Base-by-base conservation (phyloP, 208 protist species). In the Trypanosoma brucei region DNA sequence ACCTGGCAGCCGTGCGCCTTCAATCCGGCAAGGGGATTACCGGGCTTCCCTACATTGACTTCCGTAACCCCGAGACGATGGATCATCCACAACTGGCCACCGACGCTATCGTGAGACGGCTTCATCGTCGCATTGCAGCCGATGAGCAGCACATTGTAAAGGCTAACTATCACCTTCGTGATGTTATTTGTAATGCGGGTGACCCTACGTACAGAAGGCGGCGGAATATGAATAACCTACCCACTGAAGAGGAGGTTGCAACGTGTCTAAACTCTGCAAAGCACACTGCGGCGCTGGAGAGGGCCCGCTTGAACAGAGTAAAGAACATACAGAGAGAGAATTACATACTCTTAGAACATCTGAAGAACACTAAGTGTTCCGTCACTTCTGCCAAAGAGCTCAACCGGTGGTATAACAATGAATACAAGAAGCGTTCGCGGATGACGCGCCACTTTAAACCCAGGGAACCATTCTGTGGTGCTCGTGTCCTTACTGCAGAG, bases 41-140 rank as follows among this genome's bases (percentile, higher is more conserved):
- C 13, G 80, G 80, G 65, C 67, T 48, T 3, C 75, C 76, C 1
- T 76, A 78, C 0, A 76, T 86, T 0, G 76, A 91, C 61, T 88
- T 91, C 42, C 71, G 58, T 1, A 59, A 78, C 31, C 68, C 71
- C 7, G 56, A 58, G 22, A 31, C 58, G 46, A 70, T 78, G 51
- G 58, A 55, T 11, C 69, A 64, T 22, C 31, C 63, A 35, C 70
- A 83, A 40, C 38, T 59, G 2, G 51, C 51, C 34, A 51, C 54
- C 2, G 42, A 35, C 9, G 65, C 66, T 0, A 53, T 79, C 38
- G 59, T 75, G 13, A 73, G 72, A 9, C 75, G 78, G 48, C 66
- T 75, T 45, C 72, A 68, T 6, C 78, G 76, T 36, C 70, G 73
- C n/a, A 53, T 82, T 7, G 42, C 62, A 42, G 64, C 54, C n/a